Evolutionary conservation across 306 rosid genomes (phyloP), one percentile per base, ranked within the genome.

Genomic region (Astragalus glycyphyllos): DNA sequence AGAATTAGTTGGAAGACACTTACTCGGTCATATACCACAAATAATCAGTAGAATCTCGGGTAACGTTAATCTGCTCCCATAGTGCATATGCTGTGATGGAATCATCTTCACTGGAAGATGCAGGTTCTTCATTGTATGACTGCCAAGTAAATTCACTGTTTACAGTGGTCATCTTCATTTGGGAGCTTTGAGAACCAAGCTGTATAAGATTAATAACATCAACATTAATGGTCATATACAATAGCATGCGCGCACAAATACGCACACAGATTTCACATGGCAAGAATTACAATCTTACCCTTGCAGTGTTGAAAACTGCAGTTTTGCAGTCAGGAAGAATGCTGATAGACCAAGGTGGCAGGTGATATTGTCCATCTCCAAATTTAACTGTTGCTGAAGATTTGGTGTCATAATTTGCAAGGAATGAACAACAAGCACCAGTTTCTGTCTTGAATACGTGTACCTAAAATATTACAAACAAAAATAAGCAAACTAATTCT

Each of bases 21-120:
- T 80, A 95, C 99, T 95, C 99, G 57, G 97, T 87, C 96, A 86
- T 77, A 72, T 95, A 95, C 99, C 99, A 95, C 87, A 95, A 76
- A 83, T 95, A 95, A 81, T 95, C 97, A 11, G 97, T 83, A 5
- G 75, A 47, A 80, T 95, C 99, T 78, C 87, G 47, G 13, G 99
- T 95, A 80, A 89, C 10, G 82, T 77, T 78, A 54, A 91, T 38
- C 80, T 94, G 99, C 70, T 94, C 99, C 84, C 76, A 60, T 54
- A 94, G 84, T 48, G 95, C 91, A 32, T 78, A 48, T 65, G 81
- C 72, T 23, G 88, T 77, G 26, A 82, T 60, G 64, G 90, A 5
- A 74, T 75, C 94, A 26, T 76, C 71, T 6, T 58, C 81, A 44
- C 47, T 56, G 61, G 96, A 81, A 10, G 94, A 70, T 17, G 92